A percentile compares a stretch with the other conserved stretches of the same genome.
Conservation (phyloP, 768 basidiomycete species). For the Tricholoma sp. region DNA sequence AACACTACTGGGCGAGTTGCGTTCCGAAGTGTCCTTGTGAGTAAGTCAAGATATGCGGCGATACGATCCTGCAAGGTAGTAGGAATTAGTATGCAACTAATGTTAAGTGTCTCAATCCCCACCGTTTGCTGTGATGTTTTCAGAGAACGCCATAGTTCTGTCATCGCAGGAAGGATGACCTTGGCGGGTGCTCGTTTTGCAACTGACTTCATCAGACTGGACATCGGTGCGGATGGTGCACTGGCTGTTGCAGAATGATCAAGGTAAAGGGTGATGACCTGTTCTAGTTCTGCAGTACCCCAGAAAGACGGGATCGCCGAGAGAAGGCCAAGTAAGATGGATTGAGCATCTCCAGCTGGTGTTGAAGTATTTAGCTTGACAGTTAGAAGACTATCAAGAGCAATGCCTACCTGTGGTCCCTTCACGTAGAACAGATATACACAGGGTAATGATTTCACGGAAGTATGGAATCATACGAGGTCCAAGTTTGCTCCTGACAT, state of each 20-base stretch:
- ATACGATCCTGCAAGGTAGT: slow-evolving; percentile 23
- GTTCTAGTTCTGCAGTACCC: slow-evolving; percentile 52
- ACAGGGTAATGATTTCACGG: slow-evolving; percentile 60
- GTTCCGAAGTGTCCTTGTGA: slow-evolving; percentile 60
- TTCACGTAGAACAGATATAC: slow-evolving; percentile 43
- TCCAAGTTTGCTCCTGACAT: slow-evolving; percentile 63
- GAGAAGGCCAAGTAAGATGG: slow-evolving; percentile 65
- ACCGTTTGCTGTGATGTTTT: slow-evolving; percentile 33
- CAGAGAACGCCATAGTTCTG: slow-evolving; percentile 47
- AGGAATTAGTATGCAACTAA: slow-evolving; percentile 2
- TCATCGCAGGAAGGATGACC: slow-evolving; percentile 60
- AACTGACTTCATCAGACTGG: slow-evolving; percentile 52
- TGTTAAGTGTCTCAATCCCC: slow-evolving; percentile 5
- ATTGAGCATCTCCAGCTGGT: slow-evolving; percentile 32
- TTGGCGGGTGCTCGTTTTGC: slow-evolving; percentile 69
- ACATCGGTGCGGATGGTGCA: slow-evolving; percentile 27
- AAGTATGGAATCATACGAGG: slow-evolving; percentile 88
- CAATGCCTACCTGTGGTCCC: slow-evolving; percentile 28
- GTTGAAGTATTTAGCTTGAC: background rate
- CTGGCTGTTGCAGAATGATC: slow-evolving; percentile 34
- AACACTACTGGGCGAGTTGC: slow-evolving; percentile 61
- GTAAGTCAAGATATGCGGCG: slow-evolving; percentile 60
- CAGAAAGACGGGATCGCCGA: slow-evolving; percentile 81
- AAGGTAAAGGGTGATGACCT: slow-evolving; percentile 53
- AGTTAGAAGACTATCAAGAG: background rate